Evolutionary conservation across 176 grass and related monocot species (phyloP), one percentile per base, ranked within the genome.

Genomic region (Zizania latifolia): DNA sequence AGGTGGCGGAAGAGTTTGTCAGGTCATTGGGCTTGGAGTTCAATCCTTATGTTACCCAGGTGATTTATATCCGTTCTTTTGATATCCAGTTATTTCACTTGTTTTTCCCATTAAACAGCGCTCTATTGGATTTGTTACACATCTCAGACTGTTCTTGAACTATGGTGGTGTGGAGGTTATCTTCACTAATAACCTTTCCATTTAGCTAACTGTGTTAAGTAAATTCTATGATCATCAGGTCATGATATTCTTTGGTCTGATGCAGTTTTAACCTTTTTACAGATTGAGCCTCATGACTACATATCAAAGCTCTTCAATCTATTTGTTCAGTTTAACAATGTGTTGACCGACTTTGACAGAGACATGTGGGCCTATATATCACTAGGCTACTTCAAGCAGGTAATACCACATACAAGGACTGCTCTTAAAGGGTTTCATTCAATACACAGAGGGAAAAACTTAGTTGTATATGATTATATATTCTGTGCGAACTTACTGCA

Each of bases 361-460:
- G 95, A 98, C 68, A 85, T 98, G 78, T 98, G 91, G 95, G 58
- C 84, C 65, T 98, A 94, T 72, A 98, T 98, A 80, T 98, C 95
- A 62, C 26, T 79, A 66, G 91, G 95, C 67, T 98, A 98, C 74
- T 98, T 98, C 71, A 98, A 98, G 75, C 91, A 98, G 91, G 95
- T 98, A 84, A 50, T 70, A 35, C 12, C 79, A 22, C 46, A 62
- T 41, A 3, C 14, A 10, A 56, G 50, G 43, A 24, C 54, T 40
- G 14, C 33, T 63, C 39, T 66, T 13, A 43, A 35, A 44, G 14
- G 29, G 37, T 70, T 74, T 15, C 40, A 35, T 79, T 71, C 4
- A 33, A 6, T 45, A 36, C 60, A 19, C 4, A 0, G 37, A 65
- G 23, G 6, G 27, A 19, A 60, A 8, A 65, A 30, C 19, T 33